Percentiles rank a stretch among this genome's conserved stretches.
Evolutionary conservation across 2,329 filamentous ascomycete genomes (phyloP).

Genomic region (Fusarium sp.): DNA sequence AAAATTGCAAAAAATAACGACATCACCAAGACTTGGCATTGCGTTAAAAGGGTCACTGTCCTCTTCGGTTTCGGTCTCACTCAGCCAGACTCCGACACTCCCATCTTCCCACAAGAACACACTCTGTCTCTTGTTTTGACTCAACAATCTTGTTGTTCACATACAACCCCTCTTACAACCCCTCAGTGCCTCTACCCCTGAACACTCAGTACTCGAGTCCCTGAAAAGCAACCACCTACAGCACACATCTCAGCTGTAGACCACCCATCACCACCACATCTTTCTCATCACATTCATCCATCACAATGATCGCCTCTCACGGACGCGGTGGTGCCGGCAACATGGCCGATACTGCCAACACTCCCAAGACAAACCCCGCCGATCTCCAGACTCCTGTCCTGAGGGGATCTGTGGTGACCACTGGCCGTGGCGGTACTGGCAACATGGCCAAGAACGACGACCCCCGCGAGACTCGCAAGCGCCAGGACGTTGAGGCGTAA

Average conservation of each 20-base stretch:
- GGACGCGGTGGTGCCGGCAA: conserved; percentile 86
- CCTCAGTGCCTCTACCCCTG: background rate
- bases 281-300: background rate
- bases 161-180: background rate
- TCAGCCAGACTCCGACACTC: background rate
- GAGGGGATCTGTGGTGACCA: conserved; percentile 87
- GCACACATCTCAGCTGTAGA: background rate
- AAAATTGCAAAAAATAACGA: conserved; percentile 32
- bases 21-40: conserved; percentile 39
- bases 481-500: conserved; percentile 85
- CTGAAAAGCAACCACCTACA: background rate
- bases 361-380: conserved; percentile 65
- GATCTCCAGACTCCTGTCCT: conserved; percentile 86
- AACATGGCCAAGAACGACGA: conserved; percentile 86
- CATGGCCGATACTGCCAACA: conserved; percentile 68
- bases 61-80: conserved; percentile 1
- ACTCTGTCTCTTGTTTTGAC: background rate
- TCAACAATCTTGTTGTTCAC: background rate
- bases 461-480: conserved; percentile 77
- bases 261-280: background rate
- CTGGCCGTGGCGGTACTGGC: conserved; percentile 86
- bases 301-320: conserved; percentile 68
- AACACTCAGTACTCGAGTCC: background rate
- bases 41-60: conserved; percentile 34
- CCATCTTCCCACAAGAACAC: background rate